Evolutionary conservation across 306 rosid genomes (phyloP).

Genomic region (Castanea crenata): DNA sequence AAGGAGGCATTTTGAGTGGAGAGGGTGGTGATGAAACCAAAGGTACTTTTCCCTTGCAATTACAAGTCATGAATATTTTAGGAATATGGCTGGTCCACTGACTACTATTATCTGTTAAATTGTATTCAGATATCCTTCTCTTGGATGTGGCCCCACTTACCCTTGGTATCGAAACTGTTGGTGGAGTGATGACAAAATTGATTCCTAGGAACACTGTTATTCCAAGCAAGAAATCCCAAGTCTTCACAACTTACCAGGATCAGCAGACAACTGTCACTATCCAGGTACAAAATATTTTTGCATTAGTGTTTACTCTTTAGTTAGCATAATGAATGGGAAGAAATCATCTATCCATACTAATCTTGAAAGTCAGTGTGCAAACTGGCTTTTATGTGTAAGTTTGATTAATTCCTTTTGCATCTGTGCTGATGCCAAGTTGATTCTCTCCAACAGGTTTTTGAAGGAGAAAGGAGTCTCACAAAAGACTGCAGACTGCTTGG

Average conservation of each 20-base stretch:
- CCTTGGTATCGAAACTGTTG: constrained; percentile 25
- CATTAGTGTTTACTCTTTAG: neutral
- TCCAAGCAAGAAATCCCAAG: constrained; percentile 17
- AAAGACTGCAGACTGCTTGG: constrained; percentile 25
- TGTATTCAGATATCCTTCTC: constrained; percentile 8
- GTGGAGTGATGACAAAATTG: constrained; percentile 20
- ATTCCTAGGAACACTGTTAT: constrained; percentile 17
- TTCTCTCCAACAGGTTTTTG: constrained; percentile 3
- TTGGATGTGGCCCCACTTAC: constrained; percentile 12
- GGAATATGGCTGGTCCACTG: neutral
- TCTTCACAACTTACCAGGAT: constrained; percentile 19
- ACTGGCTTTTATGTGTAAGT: neutral
- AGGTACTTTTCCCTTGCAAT: constrained; percentile 2
- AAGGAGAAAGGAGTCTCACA: constrained; percentile 22
- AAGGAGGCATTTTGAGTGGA: constrained; percentile 18
- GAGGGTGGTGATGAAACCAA: constrained; percentile 20
- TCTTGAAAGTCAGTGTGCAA: neutral
- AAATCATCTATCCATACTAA: neutral
- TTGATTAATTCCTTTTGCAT: neutral
- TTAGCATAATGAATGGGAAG: neutral
- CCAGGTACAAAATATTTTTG: neutral
- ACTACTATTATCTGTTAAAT: neutral
- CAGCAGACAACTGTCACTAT: constrained; percentile 15
- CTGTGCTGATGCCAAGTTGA: neutral
- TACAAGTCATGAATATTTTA: neutral